Conservation (phyloP, 2,329 filamentous ascomycete species). For the Lecanoromycetidae sp. region DNA sequence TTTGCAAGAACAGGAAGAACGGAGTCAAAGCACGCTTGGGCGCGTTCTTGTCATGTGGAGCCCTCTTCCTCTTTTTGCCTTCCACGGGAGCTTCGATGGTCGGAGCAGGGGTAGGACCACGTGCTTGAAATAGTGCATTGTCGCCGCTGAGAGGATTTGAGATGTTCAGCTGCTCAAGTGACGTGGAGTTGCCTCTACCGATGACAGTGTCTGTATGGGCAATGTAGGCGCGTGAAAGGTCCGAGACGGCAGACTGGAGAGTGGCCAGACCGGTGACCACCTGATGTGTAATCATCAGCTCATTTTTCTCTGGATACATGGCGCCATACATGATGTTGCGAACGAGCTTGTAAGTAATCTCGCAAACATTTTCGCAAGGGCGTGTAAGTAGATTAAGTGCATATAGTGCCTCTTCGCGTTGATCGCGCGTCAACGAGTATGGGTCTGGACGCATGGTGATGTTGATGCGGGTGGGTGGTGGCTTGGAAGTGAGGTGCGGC, state of each 20-base stretch:
- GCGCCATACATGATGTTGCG: constrained; percentile 6
- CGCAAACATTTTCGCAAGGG: constrained; percentile 10
- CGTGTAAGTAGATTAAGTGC: constrained; percentile 9
- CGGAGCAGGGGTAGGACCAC: constrained; percentile 20
- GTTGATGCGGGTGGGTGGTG: not conserved
- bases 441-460: not conserved
- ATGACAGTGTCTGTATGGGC: constrained; percentile 79
- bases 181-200: constrained; percentile 44
- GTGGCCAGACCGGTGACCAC: constrained; percentile 66
- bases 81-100: constrained; percentile 35
- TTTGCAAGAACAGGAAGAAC: constrained; percentile 90
- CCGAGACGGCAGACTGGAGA: constrained; percentile 66
- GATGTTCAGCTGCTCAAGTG: constrained; percentile 39
- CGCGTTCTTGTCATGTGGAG: constrained; percentile 77
- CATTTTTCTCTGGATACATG: constrained; percentile 2
- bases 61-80: constrained; percentile 79
- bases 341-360: constrained; percentile 7
- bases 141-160: constrained; percentile 30
- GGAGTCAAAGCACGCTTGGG: constrained; percentile 89
- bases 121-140: constrained; percentile 31
- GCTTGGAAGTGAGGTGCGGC: not conserved
- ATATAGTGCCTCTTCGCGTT: constrained; percentile 8
- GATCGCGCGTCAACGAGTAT: constrained; percentile 4
- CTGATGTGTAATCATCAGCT: constrained; percentile 32
- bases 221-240: constrained; percentile 71